Percentiles rank a stretch among this genome's conserved stretches.
phyloP scores from a whole-genome alignment of 2,329 filamentous ascomycete genomes.

The Verticillium isaacii region DNA sequence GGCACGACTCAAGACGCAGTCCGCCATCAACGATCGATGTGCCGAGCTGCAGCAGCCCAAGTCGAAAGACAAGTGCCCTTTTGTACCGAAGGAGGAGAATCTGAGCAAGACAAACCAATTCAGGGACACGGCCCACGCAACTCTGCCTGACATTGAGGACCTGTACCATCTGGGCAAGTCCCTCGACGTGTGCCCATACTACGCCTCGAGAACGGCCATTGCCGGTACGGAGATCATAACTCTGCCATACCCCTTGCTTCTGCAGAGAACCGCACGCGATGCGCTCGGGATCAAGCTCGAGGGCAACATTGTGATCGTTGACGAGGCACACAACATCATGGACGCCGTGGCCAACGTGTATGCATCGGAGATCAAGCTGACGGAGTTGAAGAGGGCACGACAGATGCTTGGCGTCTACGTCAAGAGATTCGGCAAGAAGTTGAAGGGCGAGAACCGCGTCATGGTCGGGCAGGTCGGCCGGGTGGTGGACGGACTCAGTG shows the following conservation, averaged over 20 bases:
- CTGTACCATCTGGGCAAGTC: conserved; percentile 72
- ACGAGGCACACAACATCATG: conserved; percentile 97
- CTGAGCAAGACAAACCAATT: conserved; percentile 71
- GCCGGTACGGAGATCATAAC: conserved; percentile 84
- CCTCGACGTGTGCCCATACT: conserved; percentile 86
- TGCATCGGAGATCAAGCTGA: conserved; percentile 69
- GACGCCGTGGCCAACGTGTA: conserved; percentile 87
- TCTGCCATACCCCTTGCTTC: conserved; percentile 81
- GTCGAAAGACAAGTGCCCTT: conserved; percentile 65
- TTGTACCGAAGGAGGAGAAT: conserved; percentile 73
- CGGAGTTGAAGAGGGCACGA: conserved; percentile 68
- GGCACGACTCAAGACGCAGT: conserved; percentile 60
- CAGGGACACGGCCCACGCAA: conserved; percentile 77
- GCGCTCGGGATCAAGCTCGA: conserved; percentile 83
- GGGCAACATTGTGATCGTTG: conserved; percentile 87
- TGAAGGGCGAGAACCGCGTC: conserved; percentile 87
- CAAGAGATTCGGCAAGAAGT: conserved; percentile 77
- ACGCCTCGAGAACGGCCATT: conserved; percentile 85
- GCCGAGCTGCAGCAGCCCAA: conserved; percentile 80
- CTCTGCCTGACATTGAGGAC: conserved; percentile 90
- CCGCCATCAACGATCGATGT: conserved; percentile 90
- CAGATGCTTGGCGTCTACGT: conserved; percentile 78
- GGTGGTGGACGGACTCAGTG: conserved; percentile 72
- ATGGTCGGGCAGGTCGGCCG: conserved; percentile 86
- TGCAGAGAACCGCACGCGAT: conserved; percentile 83